These are phyloP conservation scores for Penicillium waksmanii DNA, from an alignment of 495 filamentous ascomycete species.

Conservation along the genomic window DNA sequence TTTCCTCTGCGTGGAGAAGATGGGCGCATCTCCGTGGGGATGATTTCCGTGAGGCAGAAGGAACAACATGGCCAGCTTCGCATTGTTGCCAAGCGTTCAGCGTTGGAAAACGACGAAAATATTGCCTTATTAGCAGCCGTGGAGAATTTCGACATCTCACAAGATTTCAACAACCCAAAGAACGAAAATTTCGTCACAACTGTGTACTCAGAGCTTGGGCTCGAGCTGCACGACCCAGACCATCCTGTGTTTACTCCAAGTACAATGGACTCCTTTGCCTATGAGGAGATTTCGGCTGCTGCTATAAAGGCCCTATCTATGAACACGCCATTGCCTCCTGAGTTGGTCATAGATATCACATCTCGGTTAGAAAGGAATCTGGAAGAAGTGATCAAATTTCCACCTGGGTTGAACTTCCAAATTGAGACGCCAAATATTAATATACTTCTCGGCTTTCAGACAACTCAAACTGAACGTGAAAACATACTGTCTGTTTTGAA, in stretches of 20 bases:
- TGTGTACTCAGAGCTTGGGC: slow-evolving; percentile 6
- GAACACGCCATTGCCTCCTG: slow-evolving; percentile 1
- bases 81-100: slow-evolving; percentile 12
- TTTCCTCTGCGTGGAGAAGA: slow-evolving; percentile 8
- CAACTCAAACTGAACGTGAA: slow-evolving; percentile 6
- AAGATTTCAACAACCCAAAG: background rate
- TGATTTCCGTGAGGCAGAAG: slow-evolving; percentile 3
- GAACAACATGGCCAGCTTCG: background rate
- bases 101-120: background rate
- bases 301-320: background rate
- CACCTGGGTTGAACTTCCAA: background rate
- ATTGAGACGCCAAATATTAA: background rate
- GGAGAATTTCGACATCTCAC: slow-evolving; percentile 1
- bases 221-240: slow-evolving; percentile 20
- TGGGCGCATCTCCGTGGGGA: slow-evolving; percentile 3
- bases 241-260: slow-evolving; percentile 2
- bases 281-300: background rate
- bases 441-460: slow-evolving; percentile 14
- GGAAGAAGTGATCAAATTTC: background rate
- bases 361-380: background rate
- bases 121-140: background rate
- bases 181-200: background rate
- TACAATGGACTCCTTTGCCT: background rate
- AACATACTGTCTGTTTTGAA: background rate
- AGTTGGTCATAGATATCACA: slow-evolving; percentile 3